phyloP scores from a whole-genome alignment of 805 yeast species.

The Torulaspora delbrueckii region DNA sequence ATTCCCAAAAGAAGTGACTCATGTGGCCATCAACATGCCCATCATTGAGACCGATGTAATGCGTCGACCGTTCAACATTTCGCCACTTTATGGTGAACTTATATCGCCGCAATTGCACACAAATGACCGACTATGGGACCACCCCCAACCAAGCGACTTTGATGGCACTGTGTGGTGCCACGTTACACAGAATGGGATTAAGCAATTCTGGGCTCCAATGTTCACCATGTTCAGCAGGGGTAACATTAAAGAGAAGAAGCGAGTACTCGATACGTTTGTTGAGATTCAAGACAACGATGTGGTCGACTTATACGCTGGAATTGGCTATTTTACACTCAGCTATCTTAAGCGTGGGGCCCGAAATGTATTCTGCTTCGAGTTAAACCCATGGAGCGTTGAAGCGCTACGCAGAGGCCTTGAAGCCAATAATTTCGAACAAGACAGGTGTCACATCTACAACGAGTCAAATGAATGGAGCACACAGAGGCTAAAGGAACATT shows the following conservation, averaged over 20 bases:
- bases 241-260: slow-evolving; percentile 71
- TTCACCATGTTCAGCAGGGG: slow-evolving; percentile 88
- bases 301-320: slow-evolving; percentile 75
- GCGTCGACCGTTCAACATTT: slow-evolving; percentile 60
- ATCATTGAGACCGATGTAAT: slow-evolving; percentile 50
- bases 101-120: slow-evolving; percentile 45
- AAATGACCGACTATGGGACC: slow-evolving; percentile 18
- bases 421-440: slow-evolving; percentile 38
- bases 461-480: slow-evolving; percentile 58
- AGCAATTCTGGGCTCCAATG: slow-evolving; percentile 78
- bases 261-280: slow-evolving; percentile 47
- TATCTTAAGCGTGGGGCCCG: slow-evolving; percentile 54
- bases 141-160: slow-evolving; percentile 44
- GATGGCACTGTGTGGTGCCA: slow-evolving; percentile 64
- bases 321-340: slow-evolving; percentile 75
- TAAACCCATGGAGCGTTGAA: slow-evolving; percentile 78
- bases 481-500: slow-evolving; percentile 34
- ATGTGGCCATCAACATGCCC: slow-evolving; percentile 68
- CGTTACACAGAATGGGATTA: slow-evolving; percentile 64
- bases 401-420: slow-evolving; percentile 58
- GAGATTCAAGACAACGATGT: slow-evolving; percentile 42
- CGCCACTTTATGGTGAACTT: slow-evolving; percentile 59
- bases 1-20: slow-evolving; percentile 40
- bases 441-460: slow-evolving; percentile 43
- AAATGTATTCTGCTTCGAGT: slow-evolving; percentile 68